phyloP scores from a whole-genome alignment of 2,329 filamentous ascomycete species.

The Lecanicillium sp. region DNA sequence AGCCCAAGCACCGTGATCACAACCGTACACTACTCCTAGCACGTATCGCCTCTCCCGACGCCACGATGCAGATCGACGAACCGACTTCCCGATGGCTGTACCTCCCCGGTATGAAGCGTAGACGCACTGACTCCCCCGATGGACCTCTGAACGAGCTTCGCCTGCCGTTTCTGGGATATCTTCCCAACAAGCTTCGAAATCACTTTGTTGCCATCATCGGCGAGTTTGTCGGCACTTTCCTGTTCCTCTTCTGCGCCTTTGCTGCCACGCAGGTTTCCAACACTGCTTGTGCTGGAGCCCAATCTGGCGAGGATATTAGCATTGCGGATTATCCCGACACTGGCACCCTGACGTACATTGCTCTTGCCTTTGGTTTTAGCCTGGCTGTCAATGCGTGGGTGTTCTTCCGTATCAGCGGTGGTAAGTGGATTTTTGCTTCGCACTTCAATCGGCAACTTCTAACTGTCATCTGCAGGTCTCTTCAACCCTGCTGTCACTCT shows the following conservation, averaged over 20 bases:
- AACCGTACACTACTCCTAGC: too few relatives aligned
- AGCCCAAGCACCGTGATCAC: too few relatives aligned
- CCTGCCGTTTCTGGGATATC: too few relatives aligned
- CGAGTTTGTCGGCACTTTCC: constrained; percentile 33
- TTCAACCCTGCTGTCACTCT: constrained; percentile 37
- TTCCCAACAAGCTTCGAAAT: constrained; percentile 9
- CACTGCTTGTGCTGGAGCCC: constrained; percentile 19
- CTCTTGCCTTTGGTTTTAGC: constrained; percentile 33
- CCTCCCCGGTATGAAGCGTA: too few relatives aligned
- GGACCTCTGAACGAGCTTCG: too few relatives aligned
- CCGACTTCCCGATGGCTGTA: too few relatives aligned
- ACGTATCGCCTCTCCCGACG: too few relatives aligned
- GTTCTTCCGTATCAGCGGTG: constrained; percentile 37
- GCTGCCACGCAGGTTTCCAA: constrained; percentile 32
- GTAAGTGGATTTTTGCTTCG: too few relatives aligned
- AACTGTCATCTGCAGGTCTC: too few relatives aligned
- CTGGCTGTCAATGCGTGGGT: constrained; percentile 40
- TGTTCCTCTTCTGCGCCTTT: constrained; percentile 37
- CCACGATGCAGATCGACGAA: too few relatives aligned
- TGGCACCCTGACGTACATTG: constrained; percentile 33
- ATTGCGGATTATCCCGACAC: constrained; percentile 35
- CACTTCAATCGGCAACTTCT: too few relatives aligned
- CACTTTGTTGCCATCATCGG: constrained; percentile 15
- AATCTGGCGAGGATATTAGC: constrained; percentile 1
- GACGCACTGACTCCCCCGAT: too few relatives aligned